Evolutionary conservation across 768 basidiomycete genomes (phyloP).

Genomic region (Pleurotus pulmonarius): DNA sequence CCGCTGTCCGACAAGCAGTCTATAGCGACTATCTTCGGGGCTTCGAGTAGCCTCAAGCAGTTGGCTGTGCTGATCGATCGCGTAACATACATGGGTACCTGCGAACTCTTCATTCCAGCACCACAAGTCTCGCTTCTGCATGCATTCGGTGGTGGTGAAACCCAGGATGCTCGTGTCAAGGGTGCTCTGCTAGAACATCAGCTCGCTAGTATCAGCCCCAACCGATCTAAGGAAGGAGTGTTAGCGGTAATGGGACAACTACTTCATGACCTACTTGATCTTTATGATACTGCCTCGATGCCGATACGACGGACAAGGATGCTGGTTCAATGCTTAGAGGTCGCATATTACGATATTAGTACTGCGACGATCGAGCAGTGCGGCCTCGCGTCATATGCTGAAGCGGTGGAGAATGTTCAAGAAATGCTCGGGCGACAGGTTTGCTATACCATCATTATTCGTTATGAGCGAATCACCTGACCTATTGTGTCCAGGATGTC

Average conservation of each 20-base stretch:
- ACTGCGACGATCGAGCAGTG: conserved; percentile 9
- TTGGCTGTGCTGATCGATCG: conserved; percentile 60
- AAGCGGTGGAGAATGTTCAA: conserved; percentile 39
- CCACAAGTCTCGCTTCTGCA: conserved; percentile 44
- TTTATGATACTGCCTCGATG: conserved; percentile 45
- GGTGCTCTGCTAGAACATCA: conserved; percentile 66
- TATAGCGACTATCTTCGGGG: conserved; percentile 33
- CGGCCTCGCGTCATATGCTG: conserved; percentile 24
- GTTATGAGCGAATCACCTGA: background rate
- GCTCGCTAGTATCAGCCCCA: conserved; percentile 47
- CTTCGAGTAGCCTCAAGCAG: conserved; percentile 44
- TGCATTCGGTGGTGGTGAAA: conserved; percentile 15
- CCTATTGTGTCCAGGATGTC: conserved; percentile 10
- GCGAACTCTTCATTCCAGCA: conserved; percentile 58
- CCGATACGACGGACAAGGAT: conserved; percentile 60
- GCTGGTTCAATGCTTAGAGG: conserved; percentile 51
- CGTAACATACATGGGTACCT: conserved; percentile 61
- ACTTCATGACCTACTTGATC: conserved; percentile 41
- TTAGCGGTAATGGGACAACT: conserved; percentile 35
- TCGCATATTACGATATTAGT: conserved; percentile 35
- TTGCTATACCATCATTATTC: conserved; percentile 9
- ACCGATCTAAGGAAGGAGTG: conserved; percentile 56
- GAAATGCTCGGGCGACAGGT: conserved; percentile 40
- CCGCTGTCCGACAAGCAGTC: conserved; percentile 25
- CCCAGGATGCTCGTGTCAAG: conserved; percentile 21